Evolutionary conservation across 169 alveolate species (phyloP).

Genomic region (Plasmodium gonderi): DNA sequence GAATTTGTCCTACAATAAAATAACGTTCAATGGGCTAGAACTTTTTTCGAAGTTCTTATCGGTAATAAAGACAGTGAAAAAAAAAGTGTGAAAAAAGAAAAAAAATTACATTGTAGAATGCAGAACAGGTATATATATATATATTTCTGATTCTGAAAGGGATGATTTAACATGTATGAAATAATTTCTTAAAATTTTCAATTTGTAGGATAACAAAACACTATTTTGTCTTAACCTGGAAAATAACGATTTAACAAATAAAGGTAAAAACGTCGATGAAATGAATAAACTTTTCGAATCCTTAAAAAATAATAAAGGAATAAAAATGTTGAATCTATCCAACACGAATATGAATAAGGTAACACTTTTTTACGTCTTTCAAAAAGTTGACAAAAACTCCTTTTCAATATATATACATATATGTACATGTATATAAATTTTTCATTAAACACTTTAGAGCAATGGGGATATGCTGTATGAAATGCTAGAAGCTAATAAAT

Average conservation of each 20-base stretch:
- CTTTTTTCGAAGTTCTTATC: constrained; percentile 16
- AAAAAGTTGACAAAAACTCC: background rate
- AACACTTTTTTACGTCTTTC: background rate
- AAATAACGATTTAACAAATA: constrained; percentile 66
- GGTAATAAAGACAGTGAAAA: background rate
- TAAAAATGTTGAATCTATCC: constrained; percentile 51
- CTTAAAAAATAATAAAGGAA: constrained; percentile 38
- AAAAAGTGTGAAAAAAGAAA: background rate
- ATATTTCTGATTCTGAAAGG: background rate
- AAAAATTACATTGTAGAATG: background rate
- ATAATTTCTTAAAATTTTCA: background rate
- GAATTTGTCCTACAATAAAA: constrained; percentile 66
- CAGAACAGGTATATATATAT: background rate
- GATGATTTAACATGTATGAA: background rate
- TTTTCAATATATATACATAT: background rate
- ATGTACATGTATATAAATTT: background rate
- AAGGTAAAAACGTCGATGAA: constrained; percentile 20
- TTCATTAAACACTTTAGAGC: background rate
- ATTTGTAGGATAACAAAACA: constrained; percentile 54
- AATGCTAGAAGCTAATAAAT: constrained; percentile 28
- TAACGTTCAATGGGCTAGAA: constrained; percentile 33
- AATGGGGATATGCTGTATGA: constrained; percentile 46
- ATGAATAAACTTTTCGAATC: constrained; percentile 35
- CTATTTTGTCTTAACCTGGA: constrained; percentile 51
- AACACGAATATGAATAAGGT: constrained; percentile 70